Evolutionary conservation across 2,329 filamentous ascomycete species (phyloP).

Genomic region (Lasiodiplodia sp.): DNA sequence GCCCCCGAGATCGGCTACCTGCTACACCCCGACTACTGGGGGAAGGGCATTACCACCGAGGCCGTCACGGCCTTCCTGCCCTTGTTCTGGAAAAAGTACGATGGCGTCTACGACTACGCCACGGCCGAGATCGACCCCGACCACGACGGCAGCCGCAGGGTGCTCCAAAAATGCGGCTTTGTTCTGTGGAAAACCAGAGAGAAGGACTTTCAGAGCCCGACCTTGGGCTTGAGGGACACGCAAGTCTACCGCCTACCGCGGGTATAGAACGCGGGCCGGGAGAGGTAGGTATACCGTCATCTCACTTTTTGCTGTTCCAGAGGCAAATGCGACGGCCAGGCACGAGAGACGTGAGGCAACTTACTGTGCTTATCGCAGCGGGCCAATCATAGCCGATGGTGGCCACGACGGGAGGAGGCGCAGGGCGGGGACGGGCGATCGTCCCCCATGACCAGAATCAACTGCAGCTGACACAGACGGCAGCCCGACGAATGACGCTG

Average conservation of each 20-base stretch:
- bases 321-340: not conserved
- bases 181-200: conserved; percentile 53
- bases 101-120: conserved; percentile 44
- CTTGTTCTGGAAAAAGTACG: conserved; percentile 49
- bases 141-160: conserved; percentile 63
- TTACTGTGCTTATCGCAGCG: not conserved
- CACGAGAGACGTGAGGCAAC: not conserved
- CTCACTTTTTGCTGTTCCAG: conserved; percentile 2
- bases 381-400: not conserved
- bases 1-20: conserved; percentile 54
- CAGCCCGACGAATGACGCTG: not conserved
- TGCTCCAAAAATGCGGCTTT: conserved; percentile 66
- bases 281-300: conserved; percentile 8
- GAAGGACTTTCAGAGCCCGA: conserved; percentile 48
- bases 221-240: conserved; percentile 46
- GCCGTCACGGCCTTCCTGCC: conserved; percentile 52
- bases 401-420: not conserved
- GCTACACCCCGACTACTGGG: conserved; percentile 49
- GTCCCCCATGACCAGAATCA: conserved; percentile 4
- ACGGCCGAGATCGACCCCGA: conserved; percentile 50
- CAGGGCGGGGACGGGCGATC: not conserved
- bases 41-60: conserved; percentile 54
- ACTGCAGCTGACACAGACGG: conserved; percentile 10
- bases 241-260: conserved; percentile 45
- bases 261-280: not conserved